These are phyloP conservation scores for Penicillium crustosum DNA, from an alignment of 2,329 filamentous ascomycete species.

Conservation along the genomic window DNA sequence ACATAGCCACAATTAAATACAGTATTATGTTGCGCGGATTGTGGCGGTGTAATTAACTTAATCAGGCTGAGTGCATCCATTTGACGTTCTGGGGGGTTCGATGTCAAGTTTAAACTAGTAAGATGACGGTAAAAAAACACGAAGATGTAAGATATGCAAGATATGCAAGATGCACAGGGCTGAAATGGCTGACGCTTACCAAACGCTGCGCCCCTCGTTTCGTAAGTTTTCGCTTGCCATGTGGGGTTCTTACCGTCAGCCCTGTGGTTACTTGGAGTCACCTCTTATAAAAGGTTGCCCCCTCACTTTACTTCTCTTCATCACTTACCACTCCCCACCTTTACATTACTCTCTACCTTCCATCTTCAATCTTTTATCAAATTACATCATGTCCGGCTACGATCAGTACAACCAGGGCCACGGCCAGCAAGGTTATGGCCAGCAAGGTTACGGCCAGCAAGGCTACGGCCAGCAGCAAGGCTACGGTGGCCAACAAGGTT, in stretches of 20 bases:
- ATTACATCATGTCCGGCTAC: conserved; percentile 27
- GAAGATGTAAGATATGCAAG: not conserved
- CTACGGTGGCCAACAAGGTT: conserved; percentile 26
- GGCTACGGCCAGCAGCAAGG: conserved; percentile 22
- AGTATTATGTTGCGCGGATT: not conserved
- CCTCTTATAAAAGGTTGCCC: conserved; percentile 10
- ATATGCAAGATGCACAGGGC: not conserved
- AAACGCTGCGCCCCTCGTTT: conserved; percentile 10
- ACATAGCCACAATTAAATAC: conserved; percentile 6
- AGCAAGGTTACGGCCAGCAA: not conserved
- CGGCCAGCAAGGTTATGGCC: conserved; percentile 14
- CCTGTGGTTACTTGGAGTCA: conserved; percentile 11
- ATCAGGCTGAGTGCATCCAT: not conserved
- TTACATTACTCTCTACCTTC: not conserved
- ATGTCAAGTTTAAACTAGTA: not conserved
- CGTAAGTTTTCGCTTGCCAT: conserved; percentile 11
- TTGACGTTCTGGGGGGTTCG: not conserved
- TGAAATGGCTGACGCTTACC: conserved; percentile 4
- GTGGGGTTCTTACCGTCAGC: conserved; percentile 13
- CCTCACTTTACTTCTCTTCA: conserved; percentile 7
- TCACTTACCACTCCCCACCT: conserved; percentile 6
- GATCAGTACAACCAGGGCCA: conserved; percentile 23
- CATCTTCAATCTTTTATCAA: not conserved
- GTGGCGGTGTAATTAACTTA: conserved; percentile 6
- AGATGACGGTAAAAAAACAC: not conserved